Conservation (phyloP, 2,329 filamentous ascomycete genomes). For the Chrysosporium keratinophilum region DNA sequence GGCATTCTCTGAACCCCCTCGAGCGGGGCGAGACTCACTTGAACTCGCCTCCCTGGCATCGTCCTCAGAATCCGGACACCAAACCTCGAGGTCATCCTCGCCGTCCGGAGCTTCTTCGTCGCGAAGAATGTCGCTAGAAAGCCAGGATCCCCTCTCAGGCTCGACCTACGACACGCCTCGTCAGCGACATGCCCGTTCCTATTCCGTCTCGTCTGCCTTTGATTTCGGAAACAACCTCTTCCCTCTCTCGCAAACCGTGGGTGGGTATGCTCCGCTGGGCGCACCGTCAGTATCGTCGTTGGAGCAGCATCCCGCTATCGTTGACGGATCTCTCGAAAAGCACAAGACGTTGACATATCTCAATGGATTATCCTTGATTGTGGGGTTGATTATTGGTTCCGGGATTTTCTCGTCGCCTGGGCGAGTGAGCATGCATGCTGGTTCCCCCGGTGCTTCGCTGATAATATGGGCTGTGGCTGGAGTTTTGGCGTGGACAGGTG, state of each 20-base stretch:
- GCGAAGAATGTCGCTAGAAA: slow-evolving; percentile 75
- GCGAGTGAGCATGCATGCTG: slow-evolving; percentile 82
- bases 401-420: slow-evolving; percentile 94
- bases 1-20: slow-evolving; percentile 24
- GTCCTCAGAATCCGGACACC: slow-evolving; percentile 56
- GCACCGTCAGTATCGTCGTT: slow-evolving; percentile 52
- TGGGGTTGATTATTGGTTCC: slow-evolving; percentile 89
- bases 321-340: slow-evolving; percentile 78
- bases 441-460: slow-evolving; percentile 78
- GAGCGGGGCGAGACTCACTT: slow-evolving; percentile 66
- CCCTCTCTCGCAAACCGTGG: slow-evolving; percentile 72
- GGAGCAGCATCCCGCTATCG: slow-evolving; percentile 47
- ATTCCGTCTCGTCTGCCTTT: slow-evolving; percentile 86
- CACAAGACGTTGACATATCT: slow-evolving; percentile 92
- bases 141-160: slow-evolving; percentile 62
- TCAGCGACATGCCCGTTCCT: slow-evolving; percentile 53
- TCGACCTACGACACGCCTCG: slow-evolving; percentile 43
- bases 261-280: slow-evolving; percentile 76
- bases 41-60: slow-evolving; percentile 93
- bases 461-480: slow-evolving; percentile 89
- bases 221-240: slow-evolving; percentile 92
- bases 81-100: slow-evolving; percentile 61
- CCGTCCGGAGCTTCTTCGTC: slow-evolving; percentile 87
- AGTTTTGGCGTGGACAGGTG: slow-evolving; percentile 91
- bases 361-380: slow-evolving; percentile 81